Evolutionary conservation across 768 basidiomycete species (phyloP).

Genomic region (Tylopilus sp.): DNA sequence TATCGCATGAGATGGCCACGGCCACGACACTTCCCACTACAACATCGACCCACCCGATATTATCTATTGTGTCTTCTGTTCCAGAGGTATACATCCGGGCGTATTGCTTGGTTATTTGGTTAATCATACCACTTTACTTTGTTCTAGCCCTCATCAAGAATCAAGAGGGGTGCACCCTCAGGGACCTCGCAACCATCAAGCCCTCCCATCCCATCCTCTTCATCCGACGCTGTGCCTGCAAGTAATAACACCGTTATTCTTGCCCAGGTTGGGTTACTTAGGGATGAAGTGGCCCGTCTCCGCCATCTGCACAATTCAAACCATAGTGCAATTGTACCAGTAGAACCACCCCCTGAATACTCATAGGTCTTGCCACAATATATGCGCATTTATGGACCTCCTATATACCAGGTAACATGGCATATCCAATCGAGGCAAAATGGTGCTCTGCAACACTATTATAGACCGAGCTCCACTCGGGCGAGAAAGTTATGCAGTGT

Average conservation of each 20-base stretch:
- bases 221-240: neutral
- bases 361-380: neutral
- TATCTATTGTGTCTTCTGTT: neutral
- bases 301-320: no score
- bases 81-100: neutral
- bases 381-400: no score
- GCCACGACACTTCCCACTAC: neutral
- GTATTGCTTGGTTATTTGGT: neutral
- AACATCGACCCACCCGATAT: no score
- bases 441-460: no score
- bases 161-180: neutral
- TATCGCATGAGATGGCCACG: neutral
- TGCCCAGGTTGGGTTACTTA: constrained; percentile 4
- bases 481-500: no score
- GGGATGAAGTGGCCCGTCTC: constrained; percentile 11
- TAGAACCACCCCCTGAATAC: no score
- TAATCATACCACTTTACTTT: neutral
- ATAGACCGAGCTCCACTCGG: no score
- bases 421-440: no score
- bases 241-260: neutral
- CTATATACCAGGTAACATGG: no score
- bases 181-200: neutral
- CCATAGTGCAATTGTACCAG: no score
- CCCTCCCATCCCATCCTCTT: neutral
- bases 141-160: neutral